A percentile compares a stretch with the other conserved stretches of the same genome.
These are phyloP conservation scores for Eudorina sp. DNA, from an alignment of 139 green algal genomes.

Conservation along the genomic window DNA sequence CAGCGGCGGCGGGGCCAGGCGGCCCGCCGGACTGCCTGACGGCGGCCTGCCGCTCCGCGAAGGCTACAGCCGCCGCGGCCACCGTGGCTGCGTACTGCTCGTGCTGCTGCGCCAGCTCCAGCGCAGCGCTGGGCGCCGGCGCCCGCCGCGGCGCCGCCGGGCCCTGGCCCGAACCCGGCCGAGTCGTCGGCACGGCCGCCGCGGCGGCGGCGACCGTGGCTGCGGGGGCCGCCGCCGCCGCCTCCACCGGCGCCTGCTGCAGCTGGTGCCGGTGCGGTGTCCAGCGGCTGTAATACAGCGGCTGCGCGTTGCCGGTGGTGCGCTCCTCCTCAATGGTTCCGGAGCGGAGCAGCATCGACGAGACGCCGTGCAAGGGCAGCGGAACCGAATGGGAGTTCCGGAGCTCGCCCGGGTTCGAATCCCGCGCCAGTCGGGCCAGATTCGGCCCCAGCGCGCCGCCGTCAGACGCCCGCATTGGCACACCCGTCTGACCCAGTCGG, in stretches of 20 bases:
- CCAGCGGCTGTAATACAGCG: no score
- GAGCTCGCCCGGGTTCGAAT: no score
- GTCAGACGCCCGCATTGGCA: not conserved
- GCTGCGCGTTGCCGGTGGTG: not conserved
- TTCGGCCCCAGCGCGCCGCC: not conserved
- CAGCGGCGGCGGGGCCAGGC: not conserved
- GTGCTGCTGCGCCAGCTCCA: slow-evolving; percentile 11
- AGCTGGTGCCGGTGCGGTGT: not conserved
- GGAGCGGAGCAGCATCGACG: not conserved
- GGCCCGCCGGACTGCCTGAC: no score
- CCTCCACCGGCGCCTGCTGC: not conserved
- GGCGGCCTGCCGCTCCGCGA: slow-evolving; percentile 5
- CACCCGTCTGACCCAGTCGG: not conserved
- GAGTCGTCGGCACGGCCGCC: no score
- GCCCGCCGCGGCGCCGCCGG: not conserved
- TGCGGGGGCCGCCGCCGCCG: not conserved
- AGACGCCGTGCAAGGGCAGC: not conserved
- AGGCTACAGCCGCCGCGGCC: slow-evolving; percentile 5
- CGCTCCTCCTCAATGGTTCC: not conserved
- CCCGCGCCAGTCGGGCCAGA: not conserved
- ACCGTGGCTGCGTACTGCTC: slow-evolving; percentile 5
- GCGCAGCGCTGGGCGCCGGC: not conserved
- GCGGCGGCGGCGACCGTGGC: not conserved
- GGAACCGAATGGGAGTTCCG: not conserved
- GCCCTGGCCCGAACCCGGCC: no score